Conservation (phyloP, 331 rosid species). For the Pyracantha coccinea region DNA sequence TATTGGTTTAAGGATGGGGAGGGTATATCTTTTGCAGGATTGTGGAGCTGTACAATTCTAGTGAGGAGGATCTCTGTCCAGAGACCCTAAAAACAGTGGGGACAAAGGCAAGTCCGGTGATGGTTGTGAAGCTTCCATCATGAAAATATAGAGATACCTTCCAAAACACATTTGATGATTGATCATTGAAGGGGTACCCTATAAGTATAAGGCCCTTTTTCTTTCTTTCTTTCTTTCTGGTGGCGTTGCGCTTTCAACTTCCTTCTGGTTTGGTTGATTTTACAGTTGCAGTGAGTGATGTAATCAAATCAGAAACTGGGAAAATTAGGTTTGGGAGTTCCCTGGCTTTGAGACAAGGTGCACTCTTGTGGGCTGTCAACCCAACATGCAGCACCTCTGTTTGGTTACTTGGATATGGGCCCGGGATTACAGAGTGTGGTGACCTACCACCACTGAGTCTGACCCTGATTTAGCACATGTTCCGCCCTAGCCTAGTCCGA, state of each 20-base stretch:
- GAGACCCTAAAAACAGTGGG: constrained; percentile 7
- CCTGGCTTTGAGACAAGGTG: constrained; percentile 20
- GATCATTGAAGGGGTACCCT: constrained; percentile 8
- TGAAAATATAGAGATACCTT: not conserved
- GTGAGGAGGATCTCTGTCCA: not conserved
- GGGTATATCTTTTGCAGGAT: not conserved
- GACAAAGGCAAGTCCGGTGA: constrained; percentile 8
- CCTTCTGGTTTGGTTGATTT: not conserved
- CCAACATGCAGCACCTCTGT: constrained; percentile 1
- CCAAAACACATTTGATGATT: constrained; percentile 1
- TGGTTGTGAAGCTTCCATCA: constrained; percentile 10
- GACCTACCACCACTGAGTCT: not conserved
- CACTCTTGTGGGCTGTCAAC: constrained; percentile 24
- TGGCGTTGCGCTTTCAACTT: not conserved
- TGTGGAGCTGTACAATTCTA: not conserved
- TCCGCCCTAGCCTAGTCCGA: not conserved
- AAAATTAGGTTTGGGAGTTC: constrained; percentile 3
- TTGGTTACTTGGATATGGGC: constrained; percentile 11
- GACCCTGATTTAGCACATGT: not conserved
- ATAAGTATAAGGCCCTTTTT: not conserved
- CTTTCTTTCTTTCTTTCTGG: too few species aligned
- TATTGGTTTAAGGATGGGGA: not conserved
- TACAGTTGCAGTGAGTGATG: not conserved
- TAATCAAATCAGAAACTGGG: not conserved
- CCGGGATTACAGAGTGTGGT: not conserved